phyloP scores from a whole-genome alignment of 176 grass and related monocot genomes.

The Secale cereale region DNA sequence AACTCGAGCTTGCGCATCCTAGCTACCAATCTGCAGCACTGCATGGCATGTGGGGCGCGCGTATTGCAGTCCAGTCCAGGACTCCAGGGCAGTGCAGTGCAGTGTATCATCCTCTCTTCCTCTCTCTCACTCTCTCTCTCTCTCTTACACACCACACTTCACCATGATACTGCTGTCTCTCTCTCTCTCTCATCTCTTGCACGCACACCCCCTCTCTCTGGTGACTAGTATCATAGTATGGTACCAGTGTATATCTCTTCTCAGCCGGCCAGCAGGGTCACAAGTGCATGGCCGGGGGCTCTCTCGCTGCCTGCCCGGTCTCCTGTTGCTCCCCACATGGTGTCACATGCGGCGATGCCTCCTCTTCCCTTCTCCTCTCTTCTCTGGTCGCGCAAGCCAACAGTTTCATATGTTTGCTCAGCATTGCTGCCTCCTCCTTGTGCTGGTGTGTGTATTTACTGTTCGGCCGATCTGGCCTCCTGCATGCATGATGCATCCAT shows the following conservation, averaged over 20 bases:
- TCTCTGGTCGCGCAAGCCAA: neutral
- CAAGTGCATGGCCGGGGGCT: conserved; percentile 35
- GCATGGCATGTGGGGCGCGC: conserved; percentile 28
- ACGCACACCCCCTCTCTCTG: neutral
- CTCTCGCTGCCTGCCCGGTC: conserved; percentile 21
- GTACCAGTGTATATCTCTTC: neutral
- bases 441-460: conserved; percentile 12
- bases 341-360: conserved; percentile 49
- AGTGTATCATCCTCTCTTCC: neutral
- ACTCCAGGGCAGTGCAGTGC: conserved; percentile 14
- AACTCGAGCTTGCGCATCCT: conserved; percentile 43
- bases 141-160: neutral
- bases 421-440: neutral
- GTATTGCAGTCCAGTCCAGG: neutral
- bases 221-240: neutral
- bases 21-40: conserved; percentile 39
- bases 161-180: neutral
- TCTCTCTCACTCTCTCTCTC: neutral
- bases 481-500: conserved; percentile 30
- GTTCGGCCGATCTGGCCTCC: conserved; percentile 23
- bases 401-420: conserved; percentile 35
- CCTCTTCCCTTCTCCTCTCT: neutral
- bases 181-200: neutral
- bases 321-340: conserved; percentile 62
- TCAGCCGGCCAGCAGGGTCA: conserved; percentile 16